phyloP scores from a whole-genome alignment of 371 early-diverging fungal species.

The Gilbertella persicaria region DNA sequence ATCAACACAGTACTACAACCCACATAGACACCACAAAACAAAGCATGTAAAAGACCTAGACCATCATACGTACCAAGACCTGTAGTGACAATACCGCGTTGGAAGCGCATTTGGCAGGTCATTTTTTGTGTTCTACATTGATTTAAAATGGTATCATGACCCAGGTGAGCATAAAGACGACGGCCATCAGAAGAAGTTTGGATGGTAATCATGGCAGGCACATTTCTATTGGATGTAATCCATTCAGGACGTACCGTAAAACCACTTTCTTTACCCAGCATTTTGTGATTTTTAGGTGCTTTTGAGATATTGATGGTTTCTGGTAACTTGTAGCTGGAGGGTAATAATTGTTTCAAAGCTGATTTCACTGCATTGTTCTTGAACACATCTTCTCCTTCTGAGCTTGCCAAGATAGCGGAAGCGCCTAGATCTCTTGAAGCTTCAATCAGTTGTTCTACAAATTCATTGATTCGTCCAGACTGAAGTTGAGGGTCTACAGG shows the following conservation, averaged over 20 bases:
- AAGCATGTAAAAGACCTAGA: slow-evolving; percentile 73
- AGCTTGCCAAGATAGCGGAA: slow-evolving; percentile 61
- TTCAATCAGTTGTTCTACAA: slow-evolving; percentile 61
- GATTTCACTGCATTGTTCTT: slow-evolving; percentile 51
- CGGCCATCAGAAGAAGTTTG: slow-evolving; percentile 57
- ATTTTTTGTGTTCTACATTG: slow-evolving; percentile 80
- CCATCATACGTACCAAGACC: slow-evolving; percentile 71
- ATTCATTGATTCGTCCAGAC: slow-evolving; percentile 64
- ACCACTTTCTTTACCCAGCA: slow-evolving; percentile 60
- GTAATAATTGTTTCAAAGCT: slow-evolving; percentile 28
- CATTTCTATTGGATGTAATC: slow-evolving; percentile 22
- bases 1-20: slow-evolving; percentile 37
- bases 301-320: slow-evolving; percentile 59
- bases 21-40: slow-evolving; percentile 74
- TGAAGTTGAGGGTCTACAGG: slow-evolving; percentile 59
- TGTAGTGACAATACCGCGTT: slow-evolving; percentile 64
- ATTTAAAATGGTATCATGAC: slow-evolving; percentile 69
- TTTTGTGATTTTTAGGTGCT: slow-evolving; percentile 55
- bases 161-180: slow-evolving; percentile 59
- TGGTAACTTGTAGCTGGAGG: slow-evolving; percentile 35
- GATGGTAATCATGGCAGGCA: slow-evolving; percentile 57
- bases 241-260: slow-evolving; percentile 51
- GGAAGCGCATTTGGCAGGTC: slow-evolving; percentile 72
- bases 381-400: slow-evolving; percentile 66
- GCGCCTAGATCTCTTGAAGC: slow-evolving; percentile 63